Base-by-base conservation (phyloP, 805 yeast genomes). In the Grigorovia jiainica region DNA sequence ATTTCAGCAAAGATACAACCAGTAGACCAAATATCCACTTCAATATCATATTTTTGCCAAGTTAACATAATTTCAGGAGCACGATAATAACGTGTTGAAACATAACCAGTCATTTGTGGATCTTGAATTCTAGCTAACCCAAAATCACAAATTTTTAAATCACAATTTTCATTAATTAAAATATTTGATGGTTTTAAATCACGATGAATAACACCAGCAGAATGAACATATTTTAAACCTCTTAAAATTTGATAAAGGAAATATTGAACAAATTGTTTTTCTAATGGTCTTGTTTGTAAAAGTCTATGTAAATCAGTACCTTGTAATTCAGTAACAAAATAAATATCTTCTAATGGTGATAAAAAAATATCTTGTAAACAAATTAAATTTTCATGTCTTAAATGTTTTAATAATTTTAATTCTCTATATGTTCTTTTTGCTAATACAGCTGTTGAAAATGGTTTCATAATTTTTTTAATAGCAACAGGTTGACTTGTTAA, bases 51-150 rank as follows among this genome's bases (percentile, higher is more conserved):
- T 60, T 90, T 87, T 63, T 90, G 98, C 97, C 97, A 90, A 21
- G 97, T 87, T 49, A 90, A 74, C 98, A 90, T 90, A 64, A 90
- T 90, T 62, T 90, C 98, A 2, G 98, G 98, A 0, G 97, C 98
- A 48, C 98, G 76, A 65, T 90, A 90, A 68, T 87, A 90, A 57
- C 98, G 67, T 4, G 98, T 90, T 5, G 95, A 82, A 15, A 90
- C 98, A 61, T 90, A 90, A 8, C 97, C 98, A 1, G 97, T 90
- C 98, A 90, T 90, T 63, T 90, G 97, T 11, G 97, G 96, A 66
- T 90, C 98, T 68, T 90, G 97, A 57, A 90, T 84, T 60, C 98
- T 76, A 27, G 97, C 97, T 46, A 90, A 71, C 18, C 98, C 98
- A 61, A 90, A 86, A 63, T 86, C 95, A 66, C 95, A 86, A 53